A percentile compares a stretch with the other conserved stretches of the same genome.
phyloP scores from a whole-genome alignment of 2,329 filamentous ascomycete species.

The Ploettnerulaceae sp. region DNA sequence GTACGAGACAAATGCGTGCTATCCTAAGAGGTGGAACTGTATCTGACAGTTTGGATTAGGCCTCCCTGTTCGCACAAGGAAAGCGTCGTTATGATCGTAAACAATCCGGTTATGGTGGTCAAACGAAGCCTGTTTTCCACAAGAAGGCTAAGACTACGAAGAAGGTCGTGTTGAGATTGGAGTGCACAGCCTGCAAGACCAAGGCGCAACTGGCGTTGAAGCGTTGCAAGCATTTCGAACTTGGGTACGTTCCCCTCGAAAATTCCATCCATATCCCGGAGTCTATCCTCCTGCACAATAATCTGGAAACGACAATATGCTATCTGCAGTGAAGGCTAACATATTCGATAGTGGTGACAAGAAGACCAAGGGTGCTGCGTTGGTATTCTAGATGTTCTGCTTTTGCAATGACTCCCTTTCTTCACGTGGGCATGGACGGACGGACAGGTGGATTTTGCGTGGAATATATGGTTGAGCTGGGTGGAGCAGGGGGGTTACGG shows the following conservation, averaged over 20 bases:
- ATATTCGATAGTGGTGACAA: slow-evolving; percentile 81
- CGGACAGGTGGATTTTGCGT: slow-evolving; percentile 28
- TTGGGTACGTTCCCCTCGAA: slow-evolving; percentile 63
- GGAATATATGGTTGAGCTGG: slow-evolving; percentile 27
- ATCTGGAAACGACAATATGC: neutral
- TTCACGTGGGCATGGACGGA: slow-evolving; percentile 24
- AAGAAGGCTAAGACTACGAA: slow-evolving; percentile 99
- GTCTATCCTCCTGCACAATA: too few species aligned
- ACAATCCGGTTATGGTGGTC: slow-evolving; percentile 99
- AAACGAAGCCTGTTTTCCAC: slow-evolving; percentile 99
- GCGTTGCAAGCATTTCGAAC: slow-evolving; percentile 99
- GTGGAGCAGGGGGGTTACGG: slow-evolving; percentile 21
- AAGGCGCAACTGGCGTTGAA: slow-evolving; percentile 97
- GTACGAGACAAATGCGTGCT: slow-evolving; percentile 39
- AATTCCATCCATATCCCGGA: neutral
- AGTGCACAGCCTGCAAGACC: slow-evolving; percentile 97
- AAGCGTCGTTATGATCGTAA: slow-evolving; percentile 99
- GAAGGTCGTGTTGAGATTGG: slow-evolving; percentile 98
- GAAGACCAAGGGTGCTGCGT: slow-evolving; percentile 99
- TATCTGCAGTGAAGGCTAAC: slow-evolving; percentile 37
- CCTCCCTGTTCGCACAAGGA: slow-evolving; percentile 94
- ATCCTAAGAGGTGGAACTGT: neutral
- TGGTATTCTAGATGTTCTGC: slow-evolving; percentile 82
- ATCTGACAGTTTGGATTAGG: slow-evolving; percentile 40
- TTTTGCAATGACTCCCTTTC: slow-evolving; percentile 21